Evolutionary conservation across 352 stramenopile genomes (phyloP).

Genomic region (Globisporangium polare): DNA sequence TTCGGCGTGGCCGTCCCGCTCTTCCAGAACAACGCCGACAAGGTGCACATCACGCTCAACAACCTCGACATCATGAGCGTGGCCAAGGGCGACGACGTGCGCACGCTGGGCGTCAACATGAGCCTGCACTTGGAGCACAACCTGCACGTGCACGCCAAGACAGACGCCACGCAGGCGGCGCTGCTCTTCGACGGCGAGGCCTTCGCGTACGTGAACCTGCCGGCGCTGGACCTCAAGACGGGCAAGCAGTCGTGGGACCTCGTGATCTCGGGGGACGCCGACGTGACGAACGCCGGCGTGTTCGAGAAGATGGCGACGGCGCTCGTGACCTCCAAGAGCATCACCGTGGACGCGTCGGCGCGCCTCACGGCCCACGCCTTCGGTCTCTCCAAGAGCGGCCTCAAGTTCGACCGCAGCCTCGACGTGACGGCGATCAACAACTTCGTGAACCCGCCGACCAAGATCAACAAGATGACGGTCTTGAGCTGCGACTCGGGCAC

Average conservation of each 20-base stretch:
- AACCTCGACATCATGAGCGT: conserved; percentile 60
- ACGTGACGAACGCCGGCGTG: conserved; percentile 33
- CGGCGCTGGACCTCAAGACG: conserved; percentile 45
- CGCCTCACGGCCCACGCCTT: conserved; percentile 39
- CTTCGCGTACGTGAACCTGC: conserved; percentile 48
- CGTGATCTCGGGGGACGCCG: conserved; percentile 27
- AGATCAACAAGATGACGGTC: conserved; percentile 56
- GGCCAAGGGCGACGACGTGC: conserved; percentile 19
- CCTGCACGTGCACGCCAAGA: conserved; percentile 31
- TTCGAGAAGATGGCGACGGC: conserved; percentile 42
- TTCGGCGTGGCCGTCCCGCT: conserved; percentile 49
- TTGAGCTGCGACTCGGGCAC: conserved; percentile 36
- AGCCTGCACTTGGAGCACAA: conserved; percentile 53
- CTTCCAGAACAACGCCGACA: conserved; percentile 60
- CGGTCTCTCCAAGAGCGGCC: conserved; percentile 45
- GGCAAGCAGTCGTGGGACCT: conserved; percentile 53
- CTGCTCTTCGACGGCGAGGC: conserved; percentile 37
- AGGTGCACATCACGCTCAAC: conserved; percentile 54
- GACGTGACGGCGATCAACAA: conserved; percentile 47
- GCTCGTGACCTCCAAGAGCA: conserved; percentile 29
- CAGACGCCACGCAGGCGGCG: conserved; percentile 44
- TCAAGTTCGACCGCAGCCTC: conserved; percentile 46
- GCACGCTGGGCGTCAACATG: conserved; percentile 41
- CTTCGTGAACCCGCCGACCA: conserved; percentile 37
- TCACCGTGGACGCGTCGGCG: conserved; percentile 35